Evolutionary conservation across 441 rosid genomes (phyloP).

Genomic region (Eruca vesicaria): DNA sequence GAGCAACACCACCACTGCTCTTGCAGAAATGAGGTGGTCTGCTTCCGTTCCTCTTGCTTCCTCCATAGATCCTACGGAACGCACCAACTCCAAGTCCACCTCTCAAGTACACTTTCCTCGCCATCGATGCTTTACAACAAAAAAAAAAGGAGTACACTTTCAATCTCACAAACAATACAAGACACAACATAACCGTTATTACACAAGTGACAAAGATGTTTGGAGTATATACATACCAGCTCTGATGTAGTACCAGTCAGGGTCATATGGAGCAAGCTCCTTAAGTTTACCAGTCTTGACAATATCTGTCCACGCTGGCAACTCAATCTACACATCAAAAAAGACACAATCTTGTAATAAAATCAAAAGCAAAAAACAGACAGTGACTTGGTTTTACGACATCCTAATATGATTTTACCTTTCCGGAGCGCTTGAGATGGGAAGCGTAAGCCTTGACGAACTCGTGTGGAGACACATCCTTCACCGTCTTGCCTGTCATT

Average conservation of each 20-base stretch:
- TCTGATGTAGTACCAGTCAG: constrained; percentile 92
- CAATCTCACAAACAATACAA: background rate
- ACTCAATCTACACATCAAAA: constrained; percentile 59
- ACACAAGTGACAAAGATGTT: background rate
- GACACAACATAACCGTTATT: background rate
- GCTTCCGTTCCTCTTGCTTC: constrained; percentile 92
- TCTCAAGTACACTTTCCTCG: constrained; percentile 85
- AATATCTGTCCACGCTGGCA: constrained; percentile 89
- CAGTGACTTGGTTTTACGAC: too few relatives aligned
- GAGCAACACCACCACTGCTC: constrained; percentile 89
- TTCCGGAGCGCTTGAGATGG: constrained; percentile 54
- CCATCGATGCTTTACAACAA: constrained; percentile 70
- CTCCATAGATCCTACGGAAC: constrained; percentile 85
- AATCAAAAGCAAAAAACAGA: background rate
- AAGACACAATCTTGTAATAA: background rate
- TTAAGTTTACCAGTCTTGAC: constrained; percentile 84
- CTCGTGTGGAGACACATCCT: constrained; percentile 52
- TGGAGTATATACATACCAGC: constrained; percentile 49
- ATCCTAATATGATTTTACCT: constrained; percentile 26
- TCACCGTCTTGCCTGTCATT: constrained; percentile 44
- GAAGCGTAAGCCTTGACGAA: constrained; percentile 53
- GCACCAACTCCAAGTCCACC: constrained; percentile 96
- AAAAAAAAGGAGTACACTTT: background rate
- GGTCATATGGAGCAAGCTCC: constrained; percentile 96
- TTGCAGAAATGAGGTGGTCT: constrained; percentile 92